Conservation (phyloP, 2,329 filamentous ascomycete genomes). For the Lasiodiplodia sp. region DNA sequence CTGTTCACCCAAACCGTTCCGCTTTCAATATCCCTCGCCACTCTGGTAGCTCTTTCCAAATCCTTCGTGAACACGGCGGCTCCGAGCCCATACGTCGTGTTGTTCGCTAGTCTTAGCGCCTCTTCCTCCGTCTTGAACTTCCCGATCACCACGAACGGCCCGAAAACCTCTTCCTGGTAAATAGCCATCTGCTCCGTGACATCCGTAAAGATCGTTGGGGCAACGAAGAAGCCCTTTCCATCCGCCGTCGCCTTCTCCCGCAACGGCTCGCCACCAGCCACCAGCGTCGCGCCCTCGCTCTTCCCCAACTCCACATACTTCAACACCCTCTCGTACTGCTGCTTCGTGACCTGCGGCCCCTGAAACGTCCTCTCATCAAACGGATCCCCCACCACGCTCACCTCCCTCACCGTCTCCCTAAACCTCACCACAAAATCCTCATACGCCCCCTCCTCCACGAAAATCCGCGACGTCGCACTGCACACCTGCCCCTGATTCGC, state of each 20-base stretch:
- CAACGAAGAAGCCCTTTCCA: slow-evolving; percentile 62
- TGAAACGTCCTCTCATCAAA: slow-evolving; percentile 51
- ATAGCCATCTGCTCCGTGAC: slow-evolving; percentile 63
- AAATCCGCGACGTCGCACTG: slow-evolving; percentile 60
- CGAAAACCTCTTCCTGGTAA: slow-evolving; percentile 67
- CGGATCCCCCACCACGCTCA: slow-evolving; percentile 48
- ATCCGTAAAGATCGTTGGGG: slow-evolving; percentile 65
- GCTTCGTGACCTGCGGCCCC: slow-evolving; percentile 68
- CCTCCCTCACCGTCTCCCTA: slow-evolving; percentile 44
- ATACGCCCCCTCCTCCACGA: slow-evolving; percentile 67
- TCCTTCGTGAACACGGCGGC: slow-evolving; percentile 62
- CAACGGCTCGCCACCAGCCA: slow-evolving; percentile 55
- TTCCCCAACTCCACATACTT: slow-evolving; percentile 63
- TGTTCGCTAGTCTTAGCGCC: slow-evolving; percentile 58
- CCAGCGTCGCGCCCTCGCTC: slow-evolving; percentile 60
- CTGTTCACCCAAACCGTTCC: slow-evolving; percentile 63
- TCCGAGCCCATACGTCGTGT: slow-evolving; percentile 58
- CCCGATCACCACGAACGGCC: slow-evolving; percentile 68
- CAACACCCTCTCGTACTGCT: slow-evolving; percentile 69
- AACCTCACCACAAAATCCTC: slow-evolving; percentile 60
- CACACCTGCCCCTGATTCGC: slow-evolving; percentile 62
- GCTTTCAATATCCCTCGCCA: slow-evolving; percentile 55
- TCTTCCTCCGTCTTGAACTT: slow-evolving; percentile 64
- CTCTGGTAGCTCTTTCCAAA: slow-evolving; percentile 51
- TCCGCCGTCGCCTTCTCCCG: slow-evolving; percentile 15